A percentile compares a stretch with the other conserved stretches of the same genome.
Conservation (phyloP, 2,329 filamentous ascomycete genomes). For the Talaromyces verruculosus region DNA sequence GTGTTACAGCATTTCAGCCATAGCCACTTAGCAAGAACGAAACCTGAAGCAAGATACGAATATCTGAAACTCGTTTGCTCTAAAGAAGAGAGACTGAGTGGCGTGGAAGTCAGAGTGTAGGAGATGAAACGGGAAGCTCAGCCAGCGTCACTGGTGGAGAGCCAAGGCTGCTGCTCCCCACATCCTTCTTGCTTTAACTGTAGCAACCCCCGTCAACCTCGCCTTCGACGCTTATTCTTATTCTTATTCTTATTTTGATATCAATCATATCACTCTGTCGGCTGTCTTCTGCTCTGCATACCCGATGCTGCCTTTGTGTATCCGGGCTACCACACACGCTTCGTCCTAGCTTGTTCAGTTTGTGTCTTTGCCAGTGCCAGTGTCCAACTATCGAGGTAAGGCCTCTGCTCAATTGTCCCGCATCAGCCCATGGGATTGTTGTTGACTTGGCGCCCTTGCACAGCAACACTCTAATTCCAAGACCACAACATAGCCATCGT, state of each 20-base stretch:
- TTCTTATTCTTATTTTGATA: neutral
- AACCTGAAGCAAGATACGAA: neutral
- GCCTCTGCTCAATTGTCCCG: constrained; percentile 10
- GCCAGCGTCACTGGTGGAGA: constrained; percentile 19
- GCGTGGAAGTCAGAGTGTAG: neutral
- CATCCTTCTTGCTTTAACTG: constrained; percentile 11
- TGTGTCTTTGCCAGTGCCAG: neutral
- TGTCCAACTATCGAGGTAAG: constrained; percentile 10
- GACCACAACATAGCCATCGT: constrained; percentile 5
- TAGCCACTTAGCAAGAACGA: neutral
- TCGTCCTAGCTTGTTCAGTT: neutral
- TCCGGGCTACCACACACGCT: neutral
- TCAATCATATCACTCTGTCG: neutral
- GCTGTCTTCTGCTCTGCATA: neutral
- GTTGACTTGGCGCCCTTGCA: constrained; percentile 2
- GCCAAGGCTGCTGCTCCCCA: constrained; percentile 12
- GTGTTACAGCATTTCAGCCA: neutral
- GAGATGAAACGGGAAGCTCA: constrained; percentile 9
- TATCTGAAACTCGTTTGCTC: neutral
- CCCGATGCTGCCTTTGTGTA: neutral
- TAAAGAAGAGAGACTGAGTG: neutral
- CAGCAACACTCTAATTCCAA: neutral
- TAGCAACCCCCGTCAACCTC: constrained; percentile 4
- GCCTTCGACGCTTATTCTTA: neutral
- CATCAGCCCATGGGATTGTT: constrained; percentile 6